Base-by-base conservation (phyloP, 1,284 basidiomycete species). In the Ceratobasidium sp. region DNA sequence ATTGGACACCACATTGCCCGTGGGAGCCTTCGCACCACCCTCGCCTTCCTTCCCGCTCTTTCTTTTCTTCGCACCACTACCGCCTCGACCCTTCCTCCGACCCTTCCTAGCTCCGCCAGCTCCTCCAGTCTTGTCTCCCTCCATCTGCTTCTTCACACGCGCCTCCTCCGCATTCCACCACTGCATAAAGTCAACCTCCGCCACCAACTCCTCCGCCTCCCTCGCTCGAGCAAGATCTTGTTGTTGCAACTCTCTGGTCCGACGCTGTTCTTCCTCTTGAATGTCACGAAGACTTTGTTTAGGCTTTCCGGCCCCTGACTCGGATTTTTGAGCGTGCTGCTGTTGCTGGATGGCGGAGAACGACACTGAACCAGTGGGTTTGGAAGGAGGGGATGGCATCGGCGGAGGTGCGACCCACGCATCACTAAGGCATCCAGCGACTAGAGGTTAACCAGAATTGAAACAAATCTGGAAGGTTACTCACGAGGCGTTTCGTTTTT, bases 81-180 rank as follows among this genome's bases (percentile, higher is more conserved):
- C 73, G 18, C 64, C 58, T 54, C 57, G 61, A 28, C 70, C 75
- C 16, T 57, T 59, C 14, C 74, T 44, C 9, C 73, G 67, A 26
- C 62, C 63, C 35, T 55, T 64, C 30, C 63, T 61, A 1, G 54
- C 63, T 13, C 69, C 61, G 43, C 62, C 62, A n/a, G 38, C 69
- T 1, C 46, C 43, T 1, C 35, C 41, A 7, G 32, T 54, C 44
- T 64, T 64, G 32, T 26, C 21, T 18, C 62, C 62, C 28, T 52
- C 54, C 50, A 43, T 72, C 79, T 88, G 86, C 47, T 82, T 76
- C 66, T 82, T 83, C 11, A 91, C 80, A 13, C 91, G 84, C 74
- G 88, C 89, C 81, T 95, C 92, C 79, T 96, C 94, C 5, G 86
- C 88, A 1, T 87, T 84, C 94, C 94, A 96, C 94, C 94, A 96